phyloP scores from a whole-genome alignment of 2,329 filamentous ascomycete species.

The Cladobotryum protrusum region DNA sequence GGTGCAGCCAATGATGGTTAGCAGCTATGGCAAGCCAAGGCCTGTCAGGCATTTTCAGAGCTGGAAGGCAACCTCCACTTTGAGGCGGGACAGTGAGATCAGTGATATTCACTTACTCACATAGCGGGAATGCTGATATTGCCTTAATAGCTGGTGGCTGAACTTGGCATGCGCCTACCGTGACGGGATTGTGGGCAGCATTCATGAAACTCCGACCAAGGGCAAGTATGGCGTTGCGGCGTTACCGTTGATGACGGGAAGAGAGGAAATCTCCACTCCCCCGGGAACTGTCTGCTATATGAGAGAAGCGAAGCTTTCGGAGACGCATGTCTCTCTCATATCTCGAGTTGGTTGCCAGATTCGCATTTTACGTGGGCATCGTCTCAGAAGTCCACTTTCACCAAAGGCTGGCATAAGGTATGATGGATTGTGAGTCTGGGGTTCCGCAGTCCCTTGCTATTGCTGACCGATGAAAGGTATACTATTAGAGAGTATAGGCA shows the following conservation, averaged over 20 bases:
- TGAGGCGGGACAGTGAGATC: conserved; percentile 44
- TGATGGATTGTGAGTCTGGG: conserved; percentile 46
- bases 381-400: conserved; percentile 44
- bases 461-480: conserved; percentile 34
- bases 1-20: conserved; percentile 22
- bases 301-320: conserved; percentile 34
- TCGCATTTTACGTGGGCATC: conserved; percentile 46
- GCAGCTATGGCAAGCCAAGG: conserved; percentile 32
- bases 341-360: conserved; percentile 43
- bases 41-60: conserved; percentile 31
- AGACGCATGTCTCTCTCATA: conserved; percentile 45
- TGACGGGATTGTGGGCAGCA: conserved; percentile 46
- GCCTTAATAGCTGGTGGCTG: conserved; percentile 47
- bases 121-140: neutral
- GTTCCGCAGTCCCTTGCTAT: no score
- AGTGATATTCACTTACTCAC: neutral
- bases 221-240: conserved; percentile 40
- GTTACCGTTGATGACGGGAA: conserved; percentile 46
- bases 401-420: conserved; percentile 49
- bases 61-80: conserved; percentile 37
- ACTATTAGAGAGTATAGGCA: conserved; percentile 41
- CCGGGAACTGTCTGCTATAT: conserved; percentile 36
- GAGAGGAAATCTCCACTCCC: conserved; percentile 35
- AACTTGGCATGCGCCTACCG: conserved; percentile 49
- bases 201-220: conserved; percentile 39